Conservation (phyloP, 2,329 filamentous ascomycete species). For the Nigrospora osmanthi region DNA sequence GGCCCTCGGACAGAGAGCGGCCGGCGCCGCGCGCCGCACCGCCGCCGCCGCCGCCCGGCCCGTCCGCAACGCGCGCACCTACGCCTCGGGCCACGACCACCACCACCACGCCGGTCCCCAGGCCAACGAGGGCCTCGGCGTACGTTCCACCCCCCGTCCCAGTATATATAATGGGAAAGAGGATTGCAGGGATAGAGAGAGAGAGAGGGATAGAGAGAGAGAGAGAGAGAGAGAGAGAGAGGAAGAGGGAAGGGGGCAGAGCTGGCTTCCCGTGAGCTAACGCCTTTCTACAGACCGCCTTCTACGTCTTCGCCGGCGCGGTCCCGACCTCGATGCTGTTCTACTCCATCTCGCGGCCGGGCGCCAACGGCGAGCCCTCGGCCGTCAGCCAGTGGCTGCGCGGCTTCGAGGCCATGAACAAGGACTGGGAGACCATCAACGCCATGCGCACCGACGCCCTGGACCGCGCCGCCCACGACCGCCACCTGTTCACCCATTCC, state of each 20-base stretch:
- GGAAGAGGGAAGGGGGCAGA: no score
- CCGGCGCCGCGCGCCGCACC: conserved; percentile 27
- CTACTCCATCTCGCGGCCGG: conserved; percentile 42
- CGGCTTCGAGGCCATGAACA: conserved; percentile 37
- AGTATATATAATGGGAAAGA: neutral
- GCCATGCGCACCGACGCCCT: conserved; percentile 40
- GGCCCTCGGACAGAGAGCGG: conserved; percentile 35
- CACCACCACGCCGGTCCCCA: conserved; percentile 29
- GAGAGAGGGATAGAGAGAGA: neutral
- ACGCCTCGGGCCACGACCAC: conserved; percentile 45
- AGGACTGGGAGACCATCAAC: conserved; percentile 45
- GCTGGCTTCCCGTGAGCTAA: neutral
- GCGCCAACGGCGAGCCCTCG: conserved; percentile 41
- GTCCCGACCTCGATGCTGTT: conserved; percentile 35
- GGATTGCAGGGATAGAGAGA: neutral
- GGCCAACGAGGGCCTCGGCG: conserved; percentile 47
- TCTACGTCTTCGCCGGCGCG: conserved; percentile 36
- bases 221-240: conserved; percentile 1
- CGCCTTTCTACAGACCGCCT: conserved; percentile 31
- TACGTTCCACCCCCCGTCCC: conserved; percentile 27
- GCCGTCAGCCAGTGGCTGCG: conserved; percentile 36
- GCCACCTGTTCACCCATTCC: conserved; percentile 37
- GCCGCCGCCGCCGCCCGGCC: conserved; percentile 10
- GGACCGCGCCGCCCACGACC: conserved; percentile 51
- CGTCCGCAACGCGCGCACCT: conserved; percentile 33